phyloP scores from a whole-genome alignment of 1,284 basidiomycete species.

The Mrakiaceae sp. region DNA sequence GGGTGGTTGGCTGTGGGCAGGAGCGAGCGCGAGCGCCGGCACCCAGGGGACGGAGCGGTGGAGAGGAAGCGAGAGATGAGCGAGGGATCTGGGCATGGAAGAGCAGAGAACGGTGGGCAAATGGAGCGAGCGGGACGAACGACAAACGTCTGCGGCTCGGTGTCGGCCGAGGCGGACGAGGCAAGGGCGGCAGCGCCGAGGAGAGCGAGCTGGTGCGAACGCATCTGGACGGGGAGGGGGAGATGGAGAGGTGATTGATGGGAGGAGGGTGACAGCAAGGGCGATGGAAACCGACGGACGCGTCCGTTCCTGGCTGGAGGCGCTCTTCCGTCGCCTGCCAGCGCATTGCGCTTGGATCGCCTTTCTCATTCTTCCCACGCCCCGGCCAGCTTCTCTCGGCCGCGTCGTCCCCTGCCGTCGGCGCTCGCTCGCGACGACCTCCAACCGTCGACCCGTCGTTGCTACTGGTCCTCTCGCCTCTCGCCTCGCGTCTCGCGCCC shows the following conservation, averaged over 20 bases:
- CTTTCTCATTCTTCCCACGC: too few species aligned
- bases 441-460: too few species aligned
- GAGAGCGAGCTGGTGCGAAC: conserved; percentile 1
- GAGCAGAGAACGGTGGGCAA: neutral
- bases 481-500: too few species aligned
- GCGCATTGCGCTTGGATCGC: too few species aligned
- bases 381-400: too few species aligned
- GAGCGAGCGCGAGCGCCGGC: neutral
- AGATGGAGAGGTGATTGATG: neutral
- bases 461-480: too few species aligned
- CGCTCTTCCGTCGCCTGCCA: too few species aligned
- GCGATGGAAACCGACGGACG: too few species aligned
- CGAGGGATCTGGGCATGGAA: neutral
- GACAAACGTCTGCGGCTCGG: neutral
- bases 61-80: neutral
- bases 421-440: too few species aligned
- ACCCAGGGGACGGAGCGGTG: neutral
- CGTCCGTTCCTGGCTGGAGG: too few species aligned
- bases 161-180: neutral
- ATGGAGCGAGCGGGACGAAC: neutral
- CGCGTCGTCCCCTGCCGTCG: too few species aligned
- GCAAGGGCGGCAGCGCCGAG: conserved; percentile 7
- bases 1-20: conserved; percentile 50
- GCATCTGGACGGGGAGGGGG: neutral
- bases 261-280: too few species aligned